These are phyloP conservation scores for Prunus persica DNA, from an alignment of 306 rosid species.

Conservation along the genomic window Prunus_persica_NCBIv2 NC_034014.1:27235001-27235500, in stretches of 20 bases:
- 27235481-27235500: no score
- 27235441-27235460: no score
- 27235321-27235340: conserved; percentile 67
- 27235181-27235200: conserved; percentile 63
- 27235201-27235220: conserved; percentile 49
- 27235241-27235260: conserved; percentile 45
- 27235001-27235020: conserved; percentile 76
- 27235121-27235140: neutral
- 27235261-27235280: conserved; percentile 58
- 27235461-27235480: neutral
- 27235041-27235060: conserved; percentile 82
- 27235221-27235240: conserved; percentile 38
- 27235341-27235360: conserved; percentile 67
- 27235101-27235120: neutral
- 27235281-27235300: conserved; percentile 41
- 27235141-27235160: conserved; percentile 24
- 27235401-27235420: conserved; percentile 20
- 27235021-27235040: conserved; percentile 81
- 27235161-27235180: conserved; percentile 52
- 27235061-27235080: conserved; percentile 75
- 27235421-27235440: conserved; percentile 4
- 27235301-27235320: conserved; percentile 55
- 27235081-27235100: conserved; percentile 24
- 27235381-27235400: conserved; percentile 58
- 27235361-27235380: conserved; percentile 67